Conservation (phyloP, 2,329 filamentous ascomycete genomes). For the Rasamsonia emersonii region DNA sequence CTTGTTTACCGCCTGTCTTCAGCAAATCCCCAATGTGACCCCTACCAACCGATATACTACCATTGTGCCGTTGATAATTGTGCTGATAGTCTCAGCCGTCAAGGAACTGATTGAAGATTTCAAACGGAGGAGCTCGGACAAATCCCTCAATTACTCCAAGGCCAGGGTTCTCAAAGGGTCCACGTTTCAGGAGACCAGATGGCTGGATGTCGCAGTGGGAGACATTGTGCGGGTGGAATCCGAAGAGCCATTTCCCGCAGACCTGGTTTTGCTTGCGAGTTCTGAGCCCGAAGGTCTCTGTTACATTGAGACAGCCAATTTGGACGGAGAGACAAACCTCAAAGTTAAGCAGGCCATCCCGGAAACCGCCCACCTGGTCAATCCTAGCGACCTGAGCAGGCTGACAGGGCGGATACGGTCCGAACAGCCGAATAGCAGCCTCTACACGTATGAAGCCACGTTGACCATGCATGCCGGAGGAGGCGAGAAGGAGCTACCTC, state of each 20-base stretch:
- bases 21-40: conserved; percentile 91
- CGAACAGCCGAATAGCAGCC: conserved; percentile 94
- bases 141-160: conserved; percentile 77
- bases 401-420: conserved; percentile 81
- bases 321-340: conserved; percentile 95
- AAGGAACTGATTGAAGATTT: conserved; percentile 95
- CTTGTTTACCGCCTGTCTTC: conserved; percentile 88
- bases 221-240: conserved; percentile 91
- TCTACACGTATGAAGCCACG: conserved; percentile 97
- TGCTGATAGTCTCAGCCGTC: conserved; percentile 85
- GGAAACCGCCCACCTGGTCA: conserved; percentile 82
- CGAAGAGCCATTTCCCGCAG: conserved; percentile 89
- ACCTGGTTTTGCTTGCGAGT: conserved; percentile 83
- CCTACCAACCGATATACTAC: conserved; percentile 95
- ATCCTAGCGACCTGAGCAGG: conserved; percentile 73
- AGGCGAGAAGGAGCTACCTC: conserved; percentile 81
- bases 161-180: conserved; percentile 76
- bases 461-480: conserved; percentile 84
- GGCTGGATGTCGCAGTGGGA: conserved; percentile 87
- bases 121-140: conserved; percentile 79
- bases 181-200: conserved; percentile 75
- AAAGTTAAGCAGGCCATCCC: conserved; percentile 98
- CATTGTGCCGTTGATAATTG: conserved; percentile 84
- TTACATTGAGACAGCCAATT: conserved; percentile 96
- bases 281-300: conserved; percentile 96